Conservation (phyloP, 371 early-diverging fungal species). For the Actinomortierella wolfii region DNA sequence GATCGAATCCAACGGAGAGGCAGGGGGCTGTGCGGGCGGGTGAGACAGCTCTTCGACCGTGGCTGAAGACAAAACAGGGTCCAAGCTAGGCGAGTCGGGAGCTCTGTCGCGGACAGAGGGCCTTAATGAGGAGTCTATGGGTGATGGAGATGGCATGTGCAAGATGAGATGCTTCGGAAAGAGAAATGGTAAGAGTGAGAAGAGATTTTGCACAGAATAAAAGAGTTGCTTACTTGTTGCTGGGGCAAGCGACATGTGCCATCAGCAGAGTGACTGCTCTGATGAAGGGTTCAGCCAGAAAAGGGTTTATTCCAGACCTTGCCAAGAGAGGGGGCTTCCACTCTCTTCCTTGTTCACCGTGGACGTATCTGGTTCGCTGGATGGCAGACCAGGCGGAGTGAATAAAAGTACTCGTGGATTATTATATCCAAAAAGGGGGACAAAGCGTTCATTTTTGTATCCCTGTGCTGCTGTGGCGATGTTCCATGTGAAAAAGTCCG, state of each 20-base stretch:
- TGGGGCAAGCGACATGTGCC: no score
- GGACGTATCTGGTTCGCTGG: not conserved
- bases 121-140: no score
- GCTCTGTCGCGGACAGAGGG: conserved; percentile 20
- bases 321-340: no score
- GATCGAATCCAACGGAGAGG: conserved; percentile 11
- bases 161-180: no score
- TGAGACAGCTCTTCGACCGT: conserved; percentile 20
- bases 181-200: no score
- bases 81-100: conserved; percentile 22
- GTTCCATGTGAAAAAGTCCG: not conserved
- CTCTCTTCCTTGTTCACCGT: conserved; percentile 3
- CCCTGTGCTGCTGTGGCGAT: not conserved
- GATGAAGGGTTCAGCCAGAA: no score
- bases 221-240: no score
- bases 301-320: no score
- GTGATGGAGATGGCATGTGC: no score
- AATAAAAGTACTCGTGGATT: not conserved
- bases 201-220: no score
- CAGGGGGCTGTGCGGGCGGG: conserved; percentile 2
- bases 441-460: not conserved
- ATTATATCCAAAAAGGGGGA: not conserved
- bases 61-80: conserved; percentile 20
- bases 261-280: no score
- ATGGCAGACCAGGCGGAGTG: not conserved